Conservation (phyloP, 2,329 filamentous ascomycete genomes). For the Ophiostoma tasmaniense region DNA sequence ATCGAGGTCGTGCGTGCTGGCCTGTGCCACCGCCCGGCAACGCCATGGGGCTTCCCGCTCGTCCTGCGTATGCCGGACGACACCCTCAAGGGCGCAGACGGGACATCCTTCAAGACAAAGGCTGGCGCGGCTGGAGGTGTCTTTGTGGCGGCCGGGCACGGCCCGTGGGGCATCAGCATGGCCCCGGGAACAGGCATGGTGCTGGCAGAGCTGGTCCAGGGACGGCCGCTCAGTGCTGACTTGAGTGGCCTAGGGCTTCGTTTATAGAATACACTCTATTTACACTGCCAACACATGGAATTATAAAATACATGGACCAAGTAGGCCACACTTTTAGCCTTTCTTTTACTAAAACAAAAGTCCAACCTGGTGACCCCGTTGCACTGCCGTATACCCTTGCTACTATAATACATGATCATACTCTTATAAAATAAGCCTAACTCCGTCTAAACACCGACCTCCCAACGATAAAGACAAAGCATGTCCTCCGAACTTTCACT, state of each 20-base stretch:
- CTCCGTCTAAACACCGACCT: too few species aligned
- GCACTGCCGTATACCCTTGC: too few species aligned
- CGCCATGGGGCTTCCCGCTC: conserved; percentile 54
- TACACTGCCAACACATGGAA: too few species aligned
- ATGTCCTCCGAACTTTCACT: too few species aligned
- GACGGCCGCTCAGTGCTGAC: conserved; percentile 49
- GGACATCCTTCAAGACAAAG: conserved; percentile 30
- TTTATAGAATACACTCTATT: too few species aligned
- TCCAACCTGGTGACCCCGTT: too few species aligned
- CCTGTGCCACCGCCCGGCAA: conserved; percentile 66
- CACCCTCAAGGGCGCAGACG: conserved; percentile 39
- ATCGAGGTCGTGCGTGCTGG: conserved; percentile 54
- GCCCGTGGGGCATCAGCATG: conserved; percentile 63
- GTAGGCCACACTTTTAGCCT: too few species aligned
- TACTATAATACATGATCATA: too few species aligned
- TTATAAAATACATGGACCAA: too few species aligned
- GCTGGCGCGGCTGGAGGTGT: conserved; percentile 49
- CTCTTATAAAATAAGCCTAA: too few species aligned
- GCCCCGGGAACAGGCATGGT: conserved; percentile 61
- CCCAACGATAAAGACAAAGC: too few species aligned
- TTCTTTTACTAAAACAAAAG: too few species aligned
- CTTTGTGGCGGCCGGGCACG: conserved; percentile 63
- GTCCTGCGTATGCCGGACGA: conserved; percentile 49
- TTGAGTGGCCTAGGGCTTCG: conserved; percentile 39
- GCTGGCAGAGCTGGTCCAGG: conserved; percentile 61